These are phyloP conservation scores for Wallacemonas sp. DNA, from an alignment of 208 protist species.

Conservation along the genomic window DNA sequence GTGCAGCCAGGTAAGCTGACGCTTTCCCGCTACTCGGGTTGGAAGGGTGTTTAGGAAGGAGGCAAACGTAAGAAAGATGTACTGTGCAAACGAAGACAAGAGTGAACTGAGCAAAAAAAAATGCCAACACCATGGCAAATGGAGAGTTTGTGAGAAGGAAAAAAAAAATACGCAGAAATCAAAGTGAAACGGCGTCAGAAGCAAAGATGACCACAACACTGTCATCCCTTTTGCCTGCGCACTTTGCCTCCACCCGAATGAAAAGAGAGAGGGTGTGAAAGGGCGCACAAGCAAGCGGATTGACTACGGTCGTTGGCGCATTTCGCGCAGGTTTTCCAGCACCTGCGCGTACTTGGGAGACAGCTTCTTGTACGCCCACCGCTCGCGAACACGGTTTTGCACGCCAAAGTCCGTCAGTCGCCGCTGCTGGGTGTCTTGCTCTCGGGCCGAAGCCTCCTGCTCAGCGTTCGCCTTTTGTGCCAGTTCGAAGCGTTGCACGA, in stretches of 20 bases:
- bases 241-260: too few species aligned
- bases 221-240: too few species aligned
- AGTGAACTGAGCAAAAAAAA: too few species aligned
- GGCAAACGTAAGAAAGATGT: too few species aligned
- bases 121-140: too few species aligned
- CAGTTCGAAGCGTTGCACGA: conserved; percentile 54
- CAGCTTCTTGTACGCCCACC: conserved; percentile 63
- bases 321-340: conserved; percentile 43
- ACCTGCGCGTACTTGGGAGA: conserved; percentile 29
- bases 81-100: too few species aligned
- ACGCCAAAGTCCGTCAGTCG: conserved; percentile 52
- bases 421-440: conserved; percentile 23
- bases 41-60: too few species aligned
- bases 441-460: conserved; percentile 13
- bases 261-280: conserved; percentile 1
- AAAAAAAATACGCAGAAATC: background rate
- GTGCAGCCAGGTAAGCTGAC: too few species aligned
- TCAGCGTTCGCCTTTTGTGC: conserved; percentile 40
- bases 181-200: background rate
- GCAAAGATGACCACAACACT: background rate
- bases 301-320: conserved; percentile 8
- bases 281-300: background rate
- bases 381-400: conserved; percentile 14
- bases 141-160: too few species aligned
- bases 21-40: too few species aligned